Conservation (phyloP, 306 rosid genomes). For the Biancaea sappan region DNA sequence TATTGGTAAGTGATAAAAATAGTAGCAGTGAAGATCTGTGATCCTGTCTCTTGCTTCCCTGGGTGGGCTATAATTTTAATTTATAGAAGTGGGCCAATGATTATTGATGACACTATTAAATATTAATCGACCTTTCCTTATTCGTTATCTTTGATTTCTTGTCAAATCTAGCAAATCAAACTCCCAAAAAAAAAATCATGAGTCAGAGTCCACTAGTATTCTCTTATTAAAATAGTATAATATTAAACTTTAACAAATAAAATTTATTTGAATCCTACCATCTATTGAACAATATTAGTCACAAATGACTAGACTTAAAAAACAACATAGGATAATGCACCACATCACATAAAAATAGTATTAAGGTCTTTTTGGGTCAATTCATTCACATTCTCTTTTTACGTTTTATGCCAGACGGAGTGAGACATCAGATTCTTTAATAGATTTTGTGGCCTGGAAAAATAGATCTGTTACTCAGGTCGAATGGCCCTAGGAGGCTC, state of each 20-base stretch:
- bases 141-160: neutral
- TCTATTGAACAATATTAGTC: too few relatives aligned
- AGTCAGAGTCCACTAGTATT: too few relatives aligned
- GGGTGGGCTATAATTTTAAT: neutral
- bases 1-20: too few relatives aligned
- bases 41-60: neutral
- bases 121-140: neutral
- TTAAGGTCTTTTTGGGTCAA: neutral
- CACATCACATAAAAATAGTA: neutral
- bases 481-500: too few relatives aligned
- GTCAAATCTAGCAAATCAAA: neutral
- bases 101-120: neutral
- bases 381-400: neutral
- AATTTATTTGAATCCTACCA: too few relatives aligned
- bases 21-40: neutral
- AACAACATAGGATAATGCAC: neutral
- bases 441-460: neutral
- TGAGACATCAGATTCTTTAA: neutral
- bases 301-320: too few relatives aligned
- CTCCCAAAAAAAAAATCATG: neutral
- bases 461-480: too few relatives aligned
- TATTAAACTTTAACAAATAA: too few relatives aligned
- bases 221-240: too few relatives aligned
- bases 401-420: neutral
- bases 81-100: neutral